These are phyloP conservation scores for Penicillium arizonense DNA, from an alignment of 495 filamentous ascomycete genomes.

Conservation along the genomic window DNA sequence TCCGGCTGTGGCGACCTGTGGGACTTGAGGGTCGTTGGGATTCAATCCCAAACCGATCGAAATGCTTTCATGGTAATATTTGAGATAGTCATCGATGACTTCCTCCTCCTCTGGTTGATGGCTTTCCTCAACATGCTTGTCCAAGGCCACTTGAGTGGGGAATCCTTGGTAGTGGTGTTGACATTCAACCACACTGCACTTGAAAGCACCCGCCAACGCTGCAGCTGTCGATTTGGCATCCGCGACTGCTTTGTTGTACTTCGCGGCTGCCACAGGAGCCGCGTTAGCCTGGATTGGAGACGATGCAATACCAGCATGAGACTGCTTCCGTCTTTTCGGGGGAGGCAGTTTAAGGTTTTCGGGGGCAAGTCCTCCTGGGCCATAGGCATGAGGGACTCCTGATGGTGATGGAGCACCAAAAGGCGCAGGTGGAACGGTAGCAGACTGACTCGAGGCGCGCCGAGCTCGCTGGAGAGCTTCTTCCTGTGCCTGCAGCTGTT, in stretches of 20 bases:
- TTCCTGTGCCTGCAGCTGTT: conserved; percentile 51
- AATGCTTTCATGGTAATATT: conserved; percentile 47
- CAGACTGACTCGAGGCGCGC: conserved; percentile 56
- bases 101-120: conserved; percentile 45
- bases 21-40: conserved; percentile 23
- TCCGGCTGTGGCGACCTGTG: conserved; percentile 17
- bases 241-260: conserved; percentile 34
- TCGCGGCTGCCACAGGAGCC: conserved; percentile 26
- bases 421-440: conserved; percentile 61
- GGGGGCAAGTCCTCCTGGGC: conserved; percentile 43
- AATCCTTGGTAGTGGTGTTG: conserved; percentile 47
- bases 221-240: conserved; percentile 34
- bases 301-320: conserved; percentile 35
- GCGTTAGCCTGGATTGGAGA: conserved; percentile 30
- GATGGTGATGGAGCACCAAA: conserved; percentile 71
- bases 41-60: conserved; percentile 36
- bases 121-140: conserved; percentile 46
- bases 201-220: conserved; percentile 31
- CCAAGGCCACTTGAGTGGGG: conserved; percentile 39
- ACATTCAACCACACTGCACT: conserved; percentile 46
- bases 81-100: conserved; percentile 44
- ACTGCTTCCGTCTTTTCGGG: conserved; percentile 57
- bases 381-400: conserved; percentile 59
- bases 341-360: conserved; percentile 63
- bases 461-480: conserved; percentile 43